Percentiles rank a stretch among this genome's conserved stretches.
Conservation (phyloP, 2,329 filamentous ascomycete genomes). For the Alternaria brassicicola region DNA sequence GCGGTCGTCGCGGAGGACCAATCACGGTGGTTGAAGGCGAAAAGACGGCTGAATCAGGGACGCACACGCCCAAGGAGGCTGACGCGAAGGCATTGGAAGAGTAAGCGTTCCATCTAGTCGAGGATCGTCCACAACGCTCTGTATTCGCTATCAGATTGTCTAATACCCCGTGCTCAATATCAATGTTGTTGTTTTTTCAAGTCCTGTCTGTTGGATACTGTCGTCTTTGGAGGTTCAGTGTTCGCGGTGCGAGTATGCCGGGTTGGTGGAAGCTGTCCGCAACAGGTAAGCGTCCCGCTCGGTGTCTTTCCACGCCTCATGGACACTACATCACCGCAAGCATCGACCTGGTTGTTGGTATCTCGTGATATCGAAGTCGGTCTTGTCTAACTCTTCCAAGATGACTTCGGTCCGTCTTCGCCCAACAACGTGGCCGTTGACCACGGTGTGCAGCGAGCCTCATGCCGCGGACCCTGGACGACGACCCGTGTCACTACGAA, state of each 20-base stretch:
- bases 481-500: neutral
- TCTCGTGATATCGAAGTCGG: neutral
- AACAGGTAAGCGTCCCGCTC: constrained; percentile 2
- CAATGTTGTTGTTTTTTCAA: neutral
- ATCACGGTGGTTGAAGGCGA: constrained; percentile 26
- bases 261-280: neutral
- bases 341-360: constrained; percentile 7
- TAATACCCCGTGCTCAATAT: neutral
- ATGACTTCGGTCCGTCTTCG: constrained; percentile 2
- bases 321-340: neutral
- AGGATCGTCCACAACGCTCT: too few species aligned
- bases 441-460: neutral
- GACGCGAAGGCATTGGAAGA: constrained; percentile 20
- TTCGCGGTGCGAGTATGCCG: neutral
- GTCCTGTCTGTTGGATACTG: too few species aligned
- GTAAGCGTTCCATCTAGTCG: neutral
- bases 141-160: neutral
- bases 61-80: constrained; percentile 31
- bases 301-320: neutral
- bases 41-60: constrained; percentile 19
- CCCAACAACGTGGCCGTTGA: neutral
- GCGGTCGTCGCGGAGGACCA: constrained; percentile 12
- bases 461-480: neutral
- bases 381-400: neutral
- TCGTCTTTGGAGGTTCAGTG: neutral